Percentiles rank a stretch among this genome's conserved stretches.
Evolutionary conservation across 2,329 filamentous ascomycete genomes (phyloP).

Genomic region (Penicillium freii): DNA sequence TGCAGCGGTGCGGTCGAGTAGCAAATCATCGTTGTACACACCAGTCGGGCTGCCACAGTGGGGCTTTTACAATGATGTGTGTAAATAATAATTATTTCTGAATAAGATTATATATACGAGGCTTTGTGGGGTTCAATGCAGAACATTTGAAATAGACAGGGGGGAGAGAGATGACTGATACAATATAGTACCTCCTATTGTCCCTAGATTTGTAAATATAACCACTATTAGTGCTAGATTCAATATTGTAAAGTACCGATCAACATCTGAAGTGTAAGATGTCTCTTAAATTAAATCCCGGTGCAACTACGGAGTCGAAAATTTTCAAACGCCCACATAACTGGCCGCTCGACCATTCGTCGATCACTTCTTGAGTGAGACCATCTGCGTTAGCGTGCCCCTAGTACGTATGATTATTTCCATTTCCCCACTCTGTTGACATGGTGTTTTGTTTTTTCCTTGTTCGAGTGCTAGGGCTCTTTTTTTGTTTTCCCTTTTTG

Average conservation of each 20-base stretch:
- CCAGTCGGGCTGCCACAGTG: constrained; percentile 21
- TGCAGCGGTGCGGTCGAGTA: constrained; percentile 15
- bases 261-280: neutral
- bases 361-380: constrained; percentile 25
- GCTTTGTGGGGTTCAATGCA: neutral
- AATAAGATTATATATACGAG: neutral
- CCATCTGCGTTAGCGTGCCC: constrained; percentile 25
- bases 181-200: neutral
- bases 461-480: neutral
- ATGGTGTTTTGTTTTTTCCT: neutral
- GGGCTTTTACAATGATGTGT: constrained; percentile 21
- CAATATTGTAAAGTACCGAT: neutral
- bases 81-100: constrained; percentile 6
- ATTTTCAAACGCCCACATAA: constrained; percentile 15
- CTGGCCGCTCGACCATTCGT: constrained; percentile 17
- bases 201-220: neutral
- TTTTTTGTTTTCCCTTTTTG: neutral
- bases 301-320: constrained; percentile 3
- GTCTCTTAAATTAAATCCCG: neutral
- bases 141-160: constrained; percentile 1
- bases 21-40: constrained; percentile 30
- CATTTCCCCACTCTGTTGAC: constrained; percentile 15
- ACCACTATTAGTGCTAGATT: neutral
- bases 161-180: neutral
- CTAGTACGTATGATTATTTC: constrained; percentile 24